These are phyloP conservation scores for Aphanomyces euteiches DNA, from an alignment of 352 stramenopile genomes.

Conservation along the genomic window DNA sequence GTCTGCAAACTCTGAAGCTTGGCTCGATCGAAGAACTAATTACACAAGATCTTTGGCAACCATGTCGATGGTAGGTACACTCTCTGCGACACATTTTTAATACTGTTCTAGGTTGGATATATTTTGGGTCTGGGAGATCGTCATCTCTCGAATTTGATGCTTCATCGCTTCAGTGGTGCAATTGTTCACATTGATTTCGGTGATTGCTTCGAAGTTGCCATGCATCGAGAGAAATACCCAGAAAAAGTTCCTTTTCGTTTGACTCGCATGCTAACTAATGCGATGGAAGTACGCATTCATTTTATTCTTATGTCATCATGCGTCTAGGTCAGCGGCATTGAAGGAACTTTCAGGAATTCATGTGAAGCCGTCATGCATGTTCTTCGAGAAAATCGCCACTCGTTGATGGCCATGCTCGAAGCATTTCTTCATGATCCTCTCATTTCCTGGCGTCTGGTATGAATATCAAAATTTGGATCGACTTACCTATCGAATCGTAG, in stretches of 20 bases:
- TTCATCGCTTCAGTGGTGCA: conserved; percentile 95
- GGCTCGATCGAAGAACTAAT: conserved; percentile 96
- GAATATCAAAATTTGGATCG: neutral
- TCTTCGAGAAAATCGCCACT: conserved; percentile 96
- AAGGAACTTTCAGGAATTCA: conserved; percentile 97
- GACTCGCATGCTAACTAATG: conserved; percentile 98
- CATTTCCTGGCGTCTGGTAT: conserved; percentile 94
- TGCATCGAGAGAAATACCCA: conserved; percentile 98
- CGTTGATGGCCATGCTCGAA: conserved; percentile 98
- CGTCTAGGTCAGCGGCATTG: conserved; percentile 84
- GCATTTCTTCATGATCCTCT: conserved; percentile 99
- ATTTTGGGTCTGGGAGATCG: conserved; percentile 98
- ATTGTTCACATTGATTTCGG: conserved; percentile 98
- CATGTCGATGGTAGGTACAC: conserved; percentile 98
- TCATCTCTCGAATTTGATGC: conserved; percentile 99
- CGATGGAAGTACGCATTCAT: conserved; percentile 92
- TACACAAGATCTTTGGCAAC: conserved; percentile 97
- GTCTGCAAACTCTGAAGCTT: conserved; percentile 97
- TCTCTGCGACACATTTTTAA: neutral
- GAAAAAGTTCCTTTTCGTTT: conserved; percentile 99
- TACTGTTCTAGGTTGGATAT: conserved; percentile 64
- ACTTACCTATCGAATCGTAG: neutral
- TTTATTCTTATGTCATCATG: neutral
- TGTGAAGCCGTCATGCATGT: conserved; percentile 98
- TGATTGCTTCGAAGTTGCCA: conserved; percentile 98